These are phyloP conservation scores for Clarireedia paspali DNA, from an alignment of 2,329 filamentous ascomycete genomes.

Conservation along the genomic window DNA sequence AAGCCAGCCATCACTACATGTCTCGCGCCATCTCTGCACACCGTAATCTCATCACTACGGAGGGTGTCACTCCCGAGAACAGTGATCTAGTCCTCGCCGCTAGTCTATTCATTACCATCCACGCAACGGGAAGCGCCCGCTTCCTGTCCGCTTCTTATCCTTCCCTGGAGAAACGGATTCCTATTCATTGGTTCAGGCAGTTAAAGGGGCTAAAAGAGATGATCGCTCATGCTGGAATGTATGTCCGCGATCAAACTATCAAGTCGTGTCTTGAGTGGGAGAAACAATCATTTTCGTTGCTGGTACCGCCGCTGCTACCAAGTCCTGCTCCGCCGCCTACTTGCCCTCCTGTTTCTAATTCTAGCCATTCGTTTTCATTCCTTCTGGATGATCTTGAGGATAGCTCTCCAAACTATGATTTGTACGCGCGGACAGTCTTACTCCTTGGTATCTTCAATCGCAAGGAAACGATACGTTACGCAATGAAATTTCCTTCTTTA, in stretches of 20 bases:
- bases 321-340: neutral
- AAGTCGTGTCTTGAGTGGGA: neutral
- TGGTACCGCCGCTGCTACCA: neutral
- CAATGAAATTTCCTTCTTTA: neutral
- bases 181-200: slow-evolving; percentile 3
- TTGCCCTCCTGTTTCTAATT: neutral
- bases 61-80: neutral
- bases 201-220: neutral
- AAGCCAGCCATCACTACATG: slow-evolving; percentile 1
- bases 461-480: neutral
- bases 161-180: neutral
- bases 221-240: neutral
- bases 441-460: neutral
- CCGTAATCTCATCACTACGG: neutral
- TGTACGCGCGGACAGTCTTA: neutral
- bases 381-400: neutral
- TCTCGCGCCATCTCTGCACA: neutral
- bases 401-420: neutral
- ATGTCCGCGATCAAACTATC: neutral
- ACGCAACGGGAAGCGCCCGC: neutral
- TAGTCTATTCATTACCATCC: neutral
- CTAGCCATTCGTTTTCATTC: neutral
- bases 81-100: neutral
- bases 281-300: neutral
- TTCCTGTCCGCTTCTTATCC: neutral